phyloP scores from a whole-genome alignment of 441 rosid genomes.

The Mallotus japonicus region DNA sequence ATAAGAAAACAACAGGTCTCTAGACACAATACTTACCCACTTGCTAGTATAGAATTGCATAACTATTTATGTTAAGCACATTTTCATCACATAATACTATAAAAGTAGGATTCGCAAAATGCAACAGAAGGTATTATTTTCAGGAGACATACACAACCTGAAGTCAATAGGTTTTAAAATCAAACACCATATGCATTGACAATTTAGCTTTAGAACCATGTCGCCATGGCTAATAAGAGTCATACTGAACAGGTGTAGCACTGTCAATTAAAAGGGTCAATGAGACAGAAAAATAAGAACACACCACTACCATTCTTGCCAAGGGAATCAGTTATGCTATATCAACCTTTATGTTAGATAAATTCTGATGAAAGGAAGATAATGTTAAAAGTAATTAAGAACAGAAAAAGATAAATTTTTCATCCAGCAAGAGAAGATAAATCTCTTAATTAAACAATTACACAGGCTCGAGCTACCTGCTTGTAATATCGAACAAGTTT shows the following conservation, averaged over 20 bases:
- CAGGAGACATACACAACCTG: background rate
- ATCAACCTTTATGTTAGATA: background rate
- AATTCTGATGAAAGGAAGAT: background rate
- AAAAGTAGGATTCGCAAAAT: background rate
- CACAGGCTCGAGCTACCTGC: slow-evolving; percentile 48
- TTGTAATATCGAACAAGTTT: slow-evolving; percentile 61
- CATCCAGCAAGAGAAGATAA: background rate
- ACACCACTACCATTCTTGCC: background rate
- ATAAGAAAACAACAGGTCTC: background rate
- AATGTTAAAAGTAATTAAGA: background rate
- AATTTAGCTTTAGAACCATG: background rate
- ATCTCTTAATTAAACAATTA: background rate
- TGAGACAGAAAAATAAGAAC: background rate
- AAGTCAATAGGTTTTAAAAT: background rate
- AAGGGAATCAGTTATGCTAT: background rate
- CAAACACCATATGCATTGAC: background rate
- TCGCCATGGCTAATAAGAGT: background rate
- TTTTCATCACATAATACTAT: background rate
- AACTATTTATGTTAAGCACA: background rate
- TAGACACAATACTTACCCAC: background rate
- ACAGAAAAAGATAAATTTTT: background rate
- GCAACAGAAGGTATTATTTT: background rate
- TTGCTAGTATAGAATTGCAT: background rate
- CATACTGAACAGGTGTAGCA: background rate
- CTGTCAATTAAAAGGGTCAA: background rate